phyloP scores from a whole-genome alignment of 306 rosid genomes.

The Mucuna pruriens region DNA sequence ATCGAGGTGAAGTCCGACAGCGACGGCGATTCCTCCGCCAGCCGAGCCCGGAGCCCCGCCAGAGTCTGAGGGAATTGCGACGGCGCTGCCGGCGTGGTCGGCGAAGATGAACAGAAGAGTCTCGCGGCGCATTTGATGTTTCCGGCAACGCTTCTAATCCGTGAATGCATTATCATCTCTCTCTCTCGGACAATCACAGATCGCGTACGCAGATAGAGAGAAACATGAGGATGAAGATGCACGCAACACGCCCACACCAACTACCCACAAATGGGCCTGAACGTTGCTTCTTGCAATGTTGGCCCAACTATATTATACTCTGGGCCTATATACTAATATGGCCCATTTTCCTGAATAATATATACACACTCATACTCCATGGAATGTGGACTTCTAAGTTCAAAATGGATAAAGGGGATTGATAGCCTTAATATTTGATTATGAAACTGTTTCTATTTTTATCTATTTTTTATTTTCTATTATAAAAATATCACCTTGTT shows the following conservation, averaged over 20 bases:
- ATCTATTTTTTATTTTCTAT: too few relatives aligned
- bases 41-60: slow-evolving; percentile 77
- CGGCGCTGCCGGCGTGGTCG: slow-evolving; percentile 28
- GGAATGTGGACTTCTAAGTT: too few relatives aligned
- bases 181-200: slow-evolving; percentile 35
- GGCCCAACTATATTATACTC: background rate
- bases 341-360: background rate
- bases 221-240: background rate
- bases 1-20: slow-evolving; percentile 63
- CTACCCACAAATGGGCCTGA: background rate
- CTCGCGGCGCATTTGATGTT: slow-evolving; percentile 47
- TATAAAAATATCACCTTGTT: too few relatives aligned
- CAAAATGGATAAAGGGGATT: too few relatives aligned
- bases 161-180: slow-evolving; percentile 55
- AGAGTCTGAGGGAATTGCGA: slow-evolving; percentile 72
- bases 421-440: too few relatives aligned
- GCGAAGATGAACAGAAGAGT: slow-evolving; percentile 60
- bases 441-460: too few relatives aligned
- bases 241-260: slow-evolving; percentile 5
- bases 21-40: slow-evolving; percentile 66
- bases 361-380: too few relatives aligned
- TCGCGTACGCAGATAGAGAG: slow-evolving; percentile 36
- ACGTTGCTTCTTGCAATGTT: background rate
- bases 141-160: slow-evolving; percentile 50
- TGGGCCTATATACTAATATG: background rate